Percentiles rank a stretch among this genome's conserved stretches.
phyloP scores from a whole-genome alignment of 2,329 filamentous ascomycete genomes.

The Huntiella abstrusa region DNA sequence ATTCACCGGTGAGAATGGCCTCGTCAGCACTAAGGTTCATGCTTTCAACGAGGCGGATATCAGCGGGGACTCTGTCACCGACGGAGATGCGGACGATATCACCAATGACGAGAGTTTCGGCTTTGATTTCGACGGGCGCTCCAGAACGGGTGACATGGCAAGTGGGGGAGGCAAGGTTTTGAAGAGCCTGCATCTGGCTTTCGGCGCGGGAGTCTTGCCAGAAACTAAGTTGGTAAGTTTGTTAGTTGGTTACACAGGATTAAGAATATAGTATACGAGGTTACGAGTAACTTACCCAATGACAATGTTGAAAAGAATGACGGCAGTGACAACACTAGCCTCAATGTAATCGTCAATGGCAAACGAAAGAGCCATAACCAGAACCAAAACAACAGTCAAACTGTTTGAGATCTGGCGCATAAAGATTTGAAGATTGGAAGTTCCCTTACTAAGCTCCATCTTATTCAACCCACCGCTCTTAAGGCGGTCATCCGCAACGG shows the following conservation, averaged over 20 bases:
- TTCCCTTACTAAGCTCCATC: slow-evolving; percentile 50
- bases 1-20: slow-evolving; percentile 56
- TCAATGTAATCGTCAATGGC: slow-evolving; percentile 46
- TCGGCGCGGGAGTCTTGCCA: slow-evolving; percentile 40
- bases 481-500: slow-evolving; percentile 47
- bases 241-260: neutral
- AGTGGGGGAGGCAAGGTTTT: slow-evolving; percentile 37
- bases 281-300: slow-evolving; percentile 32
- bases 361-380: slow-evolving; percentile 54
- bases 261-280: neutral
- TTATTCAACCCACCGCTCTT: slow-evolving; percentile 48
- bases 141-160: slow-evolving; percentile 39
- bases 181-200: slow-evolving; percentile 42
- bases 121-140: slow-evolving; percentile 30
- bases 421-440: slow-evolving; percentile 58
- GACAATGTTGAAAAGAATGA: slow-evolving; percentile 48
- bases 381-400: slow-evolving; percentile 54
- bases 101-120: slow-evolving; percentile 41
- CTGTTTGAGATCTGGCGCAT: slow-evolving; percentile 61
- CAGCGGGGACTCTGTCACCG: slow-evolving; percentile 52
- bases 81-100: slow-evolving; percentile 44
- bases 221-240: slow-evolving; percentile 6
- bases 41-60: slow-evolving; percentile 43
- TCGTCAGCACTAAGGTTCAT: slow-evolving; percentile 64
- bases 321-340: slow-evolving; percentile 42